phyloP scores from a whole-genome alignment of 148 eudicot genomes.

The Chenopodium formosanum region DNA sequence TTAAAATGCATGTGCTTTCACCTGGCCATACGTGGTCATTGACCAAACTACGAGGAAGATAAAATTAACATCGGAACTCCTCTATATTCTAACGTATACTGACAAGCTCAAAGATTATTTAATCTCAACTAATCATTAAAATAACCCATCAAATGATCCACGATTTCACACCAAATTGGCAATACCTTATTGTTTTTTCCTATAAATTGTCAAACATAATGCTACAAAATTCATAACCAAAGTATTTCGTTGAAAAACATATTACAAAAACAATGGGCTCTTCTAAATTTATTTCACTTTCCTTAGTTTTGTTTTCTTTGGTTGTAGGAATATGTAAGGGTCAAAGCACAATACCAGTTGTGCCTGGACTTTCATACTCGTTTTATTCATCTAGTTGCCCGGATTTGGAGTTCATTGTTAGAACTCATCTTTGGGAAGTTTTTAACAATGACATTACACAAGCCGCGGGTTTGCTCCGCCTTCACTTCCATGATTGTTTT shows the following conservation, averaged over 20 bases:
- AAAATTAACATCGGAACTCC: no score
- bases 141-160: not conserved
- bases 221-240: not conserved
- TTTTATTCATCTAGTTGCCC: constrained; percentile 39
- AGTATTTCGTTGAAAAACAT: not conserved
- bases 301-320: not conserved
- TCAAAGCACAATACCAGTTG: constrained; percentile 15
- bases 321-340: not conserved
- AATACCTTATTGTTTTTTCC: not conserved
- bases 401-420: constrained; percentile 34
- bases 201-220: not conserved
- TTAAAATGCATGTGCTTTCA: no score
- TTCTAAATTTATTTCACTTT: not conserved
- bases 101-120: not conserved
- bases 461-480: constrained; percentile 20
- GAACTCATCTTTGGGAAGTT: constrained; percentile 34
- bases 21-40: no score
- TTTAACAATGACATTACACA: constrained; percentile 40
- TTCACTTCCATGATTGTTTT: constrained; percentile 15
- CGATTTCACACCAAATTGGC: not conserved
- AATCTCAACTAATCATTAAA: not conserved
- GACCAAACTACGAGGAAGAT: no score
- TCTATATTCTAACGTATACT: no score
- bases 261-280: not conserved
- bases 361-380: constrained; percentile 36